Base-by-base conservation (phyloP, 345 rosid species). In the Hypericum perforatum region DNA sequence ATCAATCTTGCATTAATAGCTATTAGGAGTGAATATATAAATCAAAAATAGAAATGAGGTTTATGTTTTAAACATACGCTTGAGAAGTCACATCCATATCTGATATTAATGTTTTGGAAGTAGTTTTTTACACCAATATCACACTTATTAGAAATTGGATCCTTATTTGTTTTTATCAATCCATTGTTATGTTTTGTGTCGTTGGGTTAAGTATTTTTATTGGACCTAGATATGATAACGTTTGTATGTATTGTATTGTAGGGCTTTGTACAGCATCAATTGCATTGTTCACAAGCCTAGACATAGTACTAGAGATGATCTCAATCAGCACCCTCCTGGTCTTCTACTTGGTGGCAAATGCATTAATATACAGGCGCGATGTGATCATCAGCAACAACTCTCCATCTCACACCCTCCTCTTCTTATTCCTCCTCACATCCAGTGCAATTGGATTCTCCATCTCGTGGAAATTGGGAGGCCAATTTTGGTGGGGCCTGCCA, bases 251-350 rank as follows among this genome's bases (percentile, higher is more conserved):
- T 22, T 22, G 32, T 22, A 57, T 16, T 69, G 65, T 65, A 90
- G 97, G 97, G 10, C 50, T 90, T 58, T 90, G 97, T 77, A 90
- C 97, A 59, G 97, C 97, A 53, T 68, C 86, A 16, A 76, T 90
- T 38, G 91, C 95, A 32, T 78, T 90, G 42, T 90, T 90, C 80
- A 90, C 95, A 0, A 94, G 86, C 45, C 74, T 90, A 10, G 60
- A 52, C 40, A 73, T 86, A 56, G 85, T 90, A 14, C 45, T 90
- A 42, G 89, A 78, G 16, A 70, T 86, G 55, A 82, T 90, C 52
- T 77, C 84, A 8, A 67, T 90, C 16, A 82, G 97, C 72, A 90
- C 97, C 37, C 80, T 90, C 37, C 43, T 82, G 58, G 97, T 90
- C 45, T 90, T 90, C 76, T 86, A 86, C 76, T 44, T 90, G 12